phyloP scores from a whole-genome alignment of 768 basidiomycete genomes.

The Boletellus sp. region DNA sequence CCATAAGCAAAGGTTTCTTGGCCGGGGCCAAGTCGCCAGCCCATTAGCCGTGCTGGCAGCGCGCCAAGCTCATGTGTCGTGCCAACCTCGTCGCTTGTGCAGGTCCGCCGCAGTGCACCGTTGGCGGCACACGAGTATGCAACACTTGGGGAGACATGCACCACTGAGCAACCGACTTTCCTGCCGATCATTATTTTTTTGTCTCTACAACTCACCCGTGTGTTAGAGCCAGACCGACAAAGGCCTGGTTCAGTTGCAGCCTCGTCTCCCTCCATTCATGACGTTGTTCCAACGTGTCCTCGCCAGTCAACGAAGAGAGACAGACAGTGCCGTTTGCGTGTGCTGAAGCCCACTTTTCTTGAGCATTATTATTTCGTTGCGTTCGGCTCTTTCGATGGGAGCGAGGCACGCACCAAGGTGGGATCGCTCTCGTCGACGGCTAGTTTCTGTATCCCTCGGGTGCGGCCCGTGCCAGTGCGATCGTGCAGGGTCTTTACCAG shows the following conservation, averaged over 20 bases:
- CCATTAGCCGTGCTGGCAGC: slow-evolving; percentile 66
- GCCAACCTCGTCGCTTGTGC: slow-evolving; percentile 25
- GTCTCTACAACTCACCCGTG: slow-evolving; percentile 42
- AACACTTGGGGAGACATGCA: slow-evolving; percentile 24
- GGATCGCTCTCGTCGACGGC: slow-evolving; percentile 29
- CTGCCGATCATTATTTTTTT: background rate
- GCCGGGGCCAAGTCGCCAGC: slow-evolving; percentile 58
- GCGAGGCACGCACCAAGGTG: slow-evolving; percentile 37
- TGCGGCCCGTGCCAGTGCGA: slow-evolving; percentile 31
- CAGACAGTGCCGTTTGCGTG: slow-evolving; percentile 56
- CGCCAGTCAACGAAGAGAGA: slow-evolving; percentile 41
- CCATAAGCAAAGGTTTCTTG: slow-evolving; percentile 68
- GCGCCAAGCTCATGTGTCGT: slow-evolving; percentile 33
- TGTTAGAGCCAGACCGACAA: slow-evolving; percentile 56
- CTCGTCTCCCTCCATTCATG: slow-evolving; percentile 65
- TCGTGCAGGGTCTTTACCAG: slow-evolving; percentile 33
- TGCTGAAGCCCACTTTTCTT: slow-evolving; percentile 65
- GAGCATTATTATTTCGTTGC: slow-evolving; percentile 22
- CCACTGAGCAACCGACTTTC: slow-evolving; percentile 1
- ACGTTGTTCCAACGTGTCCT: slow-evolving; percentile 38
- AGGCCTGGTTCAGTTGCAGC: slow-evolving; percentile 48
- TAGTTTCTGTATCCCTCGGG: slow-evolving; percentile 39
- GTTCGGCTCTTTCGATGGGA: slow-evolving; percentile 9
- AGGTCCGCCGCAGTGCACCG: slow-evolving; percentile 60
- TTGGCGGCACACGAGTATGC: slow-evolving; percentile 73